Evolutionary conservation across 257 asterid species (phyloP).

Genomic region (Vinca minor): DNA sequence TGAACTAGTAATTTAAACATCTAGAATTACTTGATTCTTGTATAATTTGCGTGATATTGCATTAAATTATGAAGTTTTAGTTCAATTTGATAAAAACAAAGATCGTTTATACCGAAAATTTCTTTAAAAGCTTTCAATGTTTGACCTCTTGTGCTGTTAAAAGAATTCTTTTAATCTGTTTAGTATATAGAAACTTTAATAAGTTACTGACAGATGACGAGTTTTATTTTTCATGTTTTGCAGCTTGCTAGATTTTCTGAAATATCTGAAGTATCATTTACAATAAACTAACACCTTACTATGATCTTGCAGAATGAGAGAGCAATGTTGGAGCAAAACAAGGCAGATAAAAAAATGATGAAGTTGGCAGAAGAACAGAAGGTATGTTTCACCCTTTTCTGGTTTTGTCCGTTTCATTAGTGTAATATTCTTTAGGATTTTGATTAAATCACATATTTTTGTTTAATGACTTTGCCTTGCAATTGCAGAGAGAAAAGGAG

Average conservation of each 20-base stretch:
- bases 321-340: conserved; percentile 56
- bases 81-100: too few relatives aligned
- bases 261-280: not conserved
- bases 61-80: too few relatives aligned
- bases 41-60: too few relatives aligned
- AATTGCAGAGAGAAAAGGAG: conserved; percentile 38
- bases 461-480: conserved; percentile 5
- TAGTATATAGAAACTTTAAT: not conserved
- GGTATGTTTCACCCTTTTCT: conserved; percentile 30
- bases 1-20: too few relatives aligned
- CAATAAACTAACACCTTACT: not conserved
- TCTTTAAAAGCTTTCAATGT: not conserved
- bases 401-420: too few relatives aligned
- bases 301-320: conserved; percentile 56
- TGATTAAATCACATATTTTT: conserved; percentile 23
- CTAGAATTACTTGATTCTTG: too few relatives aligned
- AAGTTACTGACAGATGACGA: not conserved
- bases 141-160: not conserved
- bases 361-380: conserved; percentile 77
- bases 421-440: conserved; percentile 16
- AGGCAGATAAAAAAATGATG: conserved; percentile 54
- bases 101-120: too few relatives aligned
- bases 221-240: not conserved
- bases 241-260: not conserved
- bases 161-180: not conserved